Evolutionary conservation across 768 basidiomycete species (phyloP).

Genomic region (Tubosaeta sp.): DNA sequence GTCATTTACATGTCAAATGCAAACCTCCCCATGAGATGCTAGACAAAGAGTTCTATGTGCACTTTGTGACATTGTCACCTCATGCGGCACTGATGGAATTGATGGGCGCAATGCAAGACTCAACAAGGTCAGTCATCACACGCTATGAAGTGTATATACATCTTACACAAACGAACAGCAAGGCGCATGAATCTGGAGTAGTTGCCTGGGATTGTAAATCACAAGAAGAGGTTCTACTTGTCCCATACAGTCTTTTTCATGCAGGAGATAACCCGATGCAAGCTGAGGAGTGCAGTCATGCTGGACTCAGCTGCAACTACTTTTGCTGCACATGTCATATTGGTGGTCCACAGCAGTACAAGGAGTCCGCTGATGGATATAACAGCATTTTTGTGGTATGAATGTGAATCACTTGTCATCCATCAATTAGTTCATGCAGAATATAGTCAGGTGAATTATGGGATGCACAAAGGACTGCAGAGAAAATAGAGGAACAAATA

Average conservation of each 20-base stretch:
- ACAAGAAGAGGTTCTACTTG: conserved; percentile 19
- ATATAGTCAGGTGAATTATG: no score
- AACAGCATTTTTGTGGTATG: conserved; percentile 16
- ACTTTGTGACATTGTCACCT: conserved; percentile 31
- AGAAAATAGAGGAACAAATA: no score
- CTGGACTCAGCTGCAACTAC: conserved; percentile 29
- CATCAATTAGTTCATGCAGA: no score
- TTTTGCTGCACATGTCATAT: conserved; percentile 33
- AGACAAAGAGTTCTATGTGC: conserved; percentile 29
- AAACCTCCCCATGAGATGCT: conserved; percentile 23
- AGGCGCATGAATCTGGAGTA: conserved; percentile 1
- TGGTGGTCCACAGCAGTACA: conserved; percentile 22
- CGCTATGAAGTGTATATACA: no score
- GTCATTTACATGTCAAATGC: conserved; percentile 32
- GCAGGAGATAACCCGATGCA: conserved; percentile 37
- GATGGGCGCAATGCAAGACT: conserved; percentile 27
- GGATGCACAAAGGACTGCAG: no score
- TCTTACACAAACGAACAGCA: no score
- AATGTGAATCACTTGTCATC: no score
- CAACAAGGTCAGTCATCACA: conserved; percentile 4
- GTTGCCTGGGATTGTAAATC: conserved; percentile 22
- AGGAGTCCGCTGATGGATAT: conserved; percentile 26
- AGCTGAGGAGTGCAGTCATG: conserved; percentile 32
- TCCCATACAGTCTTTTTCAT: conserved; percentile 21
- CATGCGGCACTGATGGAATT: conserved; percentile 33